These are phyloP conservation scores for Psophocarpus tetragonolobus DNA, from an alignment of 306 rosid species.

Conservation along the genomic window DNA sequence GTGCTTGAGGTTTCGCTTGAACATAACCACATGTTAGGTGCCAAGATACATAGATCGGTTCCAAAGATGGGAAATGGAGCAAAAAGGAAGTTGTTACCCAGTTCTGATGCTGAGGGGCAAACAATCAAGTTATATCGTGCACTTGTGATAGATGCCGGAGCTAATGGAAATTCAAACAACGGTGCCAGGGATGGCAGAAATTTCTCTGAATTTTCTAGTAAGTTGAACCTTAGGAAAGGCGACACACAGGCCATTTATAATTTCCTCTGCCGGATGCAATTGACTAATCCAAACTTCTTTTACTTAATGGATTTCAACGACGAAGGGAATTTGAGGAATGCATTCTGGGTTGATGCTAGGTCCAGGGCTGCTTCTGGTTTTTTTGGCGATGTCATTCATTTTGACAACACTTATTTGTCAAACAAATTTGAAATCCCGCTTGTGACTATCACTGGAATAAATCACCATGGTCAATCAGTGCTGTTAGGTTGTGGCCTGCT, in stretches of 20 bases:
- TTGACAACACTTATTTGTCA: constrained; percentile 76
- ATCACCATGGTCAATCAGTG: constrained; percentile 85
- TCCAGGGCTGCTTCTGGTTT: constrained; percentile 83
- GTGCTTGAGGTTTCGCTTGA: constrained; percentile 79
- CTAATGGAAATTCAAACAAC: constrained; percentile 47
- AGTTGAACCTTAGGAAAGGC: constrained; percentile 76
- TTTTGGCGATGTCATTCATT: constrained; percentile 74
- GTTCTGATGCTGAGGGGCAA: constrained; percentile 62
- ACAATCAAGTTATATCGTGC: constrained; percentile 83
- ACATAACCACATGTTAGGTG: constrained; percentile 85
- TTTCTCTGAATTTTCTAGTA: constrained; percentile 46
- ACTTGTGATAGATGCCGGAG: constrained; percentile 83
- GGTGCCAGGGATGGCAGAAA: constrained; percentile 45
- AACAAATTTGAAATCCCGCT: constrained; percentile 87
- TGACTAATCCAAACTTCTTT: constrained; percentile 90
- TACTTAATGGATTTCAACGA: constrained; percentile 90
- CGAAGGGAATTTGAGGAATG: constrained; percentile 80
- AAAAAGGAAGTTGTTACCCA: constrained; percentile 57
- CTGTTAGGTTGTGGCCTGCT: constrained; percentile 87
- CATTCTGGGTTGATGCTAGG: constrained; percentile 81
- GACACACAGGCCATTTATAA: constrained; percentile 90
- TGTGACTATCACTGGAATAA: constrained; percentile 83
- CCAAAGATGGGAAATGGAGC: constrained; percentile 65
- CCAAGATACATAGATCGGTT: constrained; percentile 59
- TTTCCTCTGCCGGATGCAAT: constrained; percentile 86